A percentile compares a stretch with the other conserved stretches of the same genome.
Conservation (phyloP, 192 early-diverging fungal genomes). For the Podila epicladia region DNA sequence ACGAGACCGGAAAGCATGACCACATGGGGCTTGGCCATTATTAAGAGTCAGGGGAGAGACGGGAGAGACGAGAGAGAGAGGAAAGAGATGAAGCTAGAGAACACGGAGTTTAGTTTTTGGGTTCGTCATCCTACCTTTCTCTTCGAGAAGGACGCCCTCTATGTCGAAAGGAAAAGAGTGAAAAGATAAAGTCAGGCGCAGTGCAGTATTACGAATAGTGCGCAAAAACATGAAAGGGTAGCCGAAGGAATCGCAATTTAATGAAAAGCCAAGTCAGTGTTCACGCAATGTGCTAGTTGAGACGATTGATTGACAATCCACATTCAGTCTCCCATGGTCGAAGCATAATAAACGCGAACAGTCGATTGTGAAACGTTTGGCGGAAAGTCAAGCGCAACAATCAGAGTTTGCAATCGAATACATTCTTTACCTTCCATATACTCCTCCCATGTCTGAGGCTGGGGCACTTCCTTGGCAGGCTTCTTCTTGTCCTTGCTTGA, state of each 20-base stretch:
- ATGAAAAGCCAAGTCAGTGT: no score
- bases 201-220: not conserved
- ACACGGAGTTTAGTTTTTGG: not conserved
- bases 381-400: no score
- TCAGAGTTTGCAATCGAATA: no score
- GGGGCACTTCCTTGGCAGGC: slow-evolving; percentile 41
- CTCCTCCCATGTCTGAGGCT: slow-evolving; percentile 64
- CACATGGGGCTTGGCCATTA: not conserved
- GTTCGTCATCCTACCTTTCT: slow-evolving; percentile 48
- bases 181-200: not conserved
- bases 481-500: slow-evolving; percentile 46
- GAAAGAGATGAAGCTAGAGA: not conserved
- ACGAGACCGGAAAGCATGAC: no score
- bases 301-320: not conserved
- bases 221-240: not conserved
- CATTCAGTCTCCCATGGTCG: no score
- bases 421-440: slow-evolving; percentile 59
- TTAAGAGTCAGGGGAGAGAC: not conserved
- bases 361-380: no score
- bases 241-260: no score
- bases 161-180: not conserved
- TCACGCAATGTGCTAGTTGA: no score
- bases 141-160: slow-evolving; percentile 65
- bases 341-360: no score
- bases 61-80: not conserved